phyloP scores from a whole-genome alignment of 495 filamentous ascomycete genomes.

The Chaetomium cochliodes region DNA sequence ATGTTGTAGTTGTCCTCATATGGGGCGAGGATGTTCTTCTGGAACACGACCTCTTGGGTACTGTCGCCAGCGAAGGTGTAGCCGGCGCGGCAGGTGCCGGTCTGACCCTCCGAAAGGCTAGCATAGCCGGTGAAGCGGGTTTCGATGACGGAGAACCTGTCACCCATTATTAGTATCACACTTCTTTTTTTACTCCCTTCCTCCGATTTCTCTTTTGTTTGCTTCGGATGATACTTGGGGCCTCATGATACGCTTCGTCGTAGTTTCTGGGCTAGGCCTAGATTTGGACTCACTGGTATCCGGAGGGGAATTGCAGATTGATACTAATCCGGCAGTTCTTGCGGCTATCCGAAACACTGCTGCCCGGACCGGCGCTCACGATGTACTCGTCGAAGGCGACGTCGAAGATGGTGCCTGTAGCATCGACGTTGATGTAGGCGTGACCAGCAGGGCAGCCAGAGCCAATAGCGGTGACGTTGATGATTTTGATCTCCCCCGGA shows the following conservation, averaged over 20 bases:
- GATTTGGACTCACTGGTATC: constrained; percentile 40
- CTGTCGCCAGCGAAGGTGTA: constrained; percentile 36
- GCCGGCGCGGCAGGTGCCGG: constrained; percentile 30
- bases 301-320: constrained; percentile 44
- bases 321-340: constrained; percentile 52
- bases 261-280: background rate
- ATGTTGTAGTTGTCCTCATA: constrained; percentile 39
- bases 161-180: constrained; percentile 1
- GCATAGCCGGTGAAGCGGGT: constrained; percentile 40
- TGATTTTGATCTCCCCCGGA: constrained; percentile 29
- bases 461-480: constrained; percentile 34
- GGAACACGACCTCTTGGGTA: constrained; percentile 37
- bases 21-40: constrained; percentile 35
- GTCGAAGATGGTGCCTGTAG: constrained; percentile 43
- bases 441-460: constrained; percentile 37
- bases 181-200: background rate
- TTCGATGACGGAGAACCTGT: constrained; percentile 38
- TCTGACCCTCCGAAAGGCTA: constrained; percentile 27
- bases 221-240: background rate
- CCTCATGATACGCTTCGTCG: background rate
- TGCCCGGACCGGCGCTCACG: constrained; percentile 45
- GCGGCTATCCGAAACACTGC: constrained; percentile 37
- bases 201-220: background rate
- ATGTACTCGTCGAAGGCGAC: constrained; percentile 50
- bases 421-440: constrained; percentile 35